Evolutionary conservation across 345 rosid genomes (phyloP), one percentile per base, ranked within the genome.

Genomic region (Camelina hispida): DNA sequence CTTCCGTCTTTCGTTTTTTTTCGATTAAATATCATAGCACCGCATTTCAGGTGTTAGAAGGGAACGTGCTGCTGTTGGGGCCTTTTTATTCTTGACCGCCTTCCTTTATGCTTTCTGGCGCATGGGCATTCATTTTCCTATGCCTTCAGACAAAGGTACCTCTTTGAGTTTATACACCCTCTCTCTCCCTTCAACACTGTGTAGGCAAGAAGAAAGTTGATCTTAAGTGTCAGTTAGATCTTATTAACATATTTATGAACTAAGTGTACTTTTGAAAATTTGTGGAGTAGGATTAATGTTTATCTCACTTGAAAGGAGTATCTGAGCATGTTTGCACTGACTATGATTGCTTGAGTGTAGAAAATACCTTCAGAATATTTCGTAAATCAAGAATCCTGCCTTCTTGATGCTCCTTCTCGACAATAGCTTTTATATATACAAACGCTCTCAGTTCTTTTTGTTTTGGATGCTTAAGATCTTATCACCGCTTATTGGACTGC

Each of bases 51-150:
- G 98, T 71, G 82, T 95, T 53, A 85, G 96, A 83, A 92, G 87
- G 83, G 90, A 95, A 76, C 90, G 98, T 35, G 97, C 97, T 79
- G 97, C 88, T 61, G 82, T 86, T 46, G 97, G 97, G 73, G 99
- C 98, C 77, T 76, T 92, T 76, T 71, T 95, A 62, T 95, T 95
- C 83, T 87, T 92, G 83, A 71, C 88, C 64, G 94, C 90, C 14
- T 95, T 89, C 80, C 93, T 95, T 34, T 95, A 95, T 82, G 96
- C 87, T 76, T 95, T 95, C 78, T 95, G 99, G 99, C 97, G 99
- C 78, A 89, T 92, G 99, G 98, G 99, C 66, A 80, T 95, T 82
- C 99, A 95, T 82, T 95, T 95, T 62, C 99, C 97, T 48, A 95
- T 95, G 98, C 98, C 97, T 78, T 90, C 97, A 1, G 96, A 92